Evolutionary conservation across 352 stramenopile species (phyloP), one percentile per base, ranked within the genome.

Genomic region (Phytopythium kandeliae): DNA sequence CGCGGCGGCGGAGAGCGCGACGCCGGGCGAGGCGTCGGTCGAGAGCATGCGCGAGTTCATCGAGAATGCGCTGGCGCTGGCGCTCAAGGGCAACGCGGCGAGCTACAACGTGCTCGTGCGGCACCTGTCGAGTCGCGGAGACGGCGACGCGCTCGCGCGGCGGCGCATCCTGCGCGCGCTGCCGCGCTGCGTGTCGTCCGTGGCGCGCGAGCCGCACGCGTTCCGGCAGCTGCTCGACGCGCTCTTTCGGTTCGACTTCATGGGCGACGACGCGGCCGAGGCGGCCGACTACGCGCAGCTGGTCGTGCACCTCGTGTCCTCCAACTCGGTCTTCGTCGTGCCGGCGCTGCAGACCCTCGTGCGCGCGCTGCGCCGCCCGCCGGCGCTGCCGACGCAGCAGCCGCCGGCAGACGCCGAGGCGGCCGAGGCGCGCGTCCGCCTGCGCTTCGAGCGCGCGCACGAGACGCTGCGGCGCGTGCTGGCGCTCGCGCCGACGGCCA

Each of bases 301-400:
- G 43, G 55, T 94, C 38, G 68, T 87, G 22, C 78, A 94, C 38
- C 51, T 94, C 21, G 79, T 94, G 54, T 92, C 80, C 25, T 89
- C 80, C 55, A 89, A 91, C 42, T 89, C 81, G 0, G 73, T 89
- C 5, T 94, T 88, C 57, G 78, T 92, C 41, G 58, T 89, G 28
- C 84, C 84, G 13, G 74, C 79, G 54, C 65, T 94, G 42, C 81
- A 92, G 59, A 92, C 90, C 81, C 78, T 94, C 28, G 67, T 88
- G 54, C 78, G 84, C 10, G 91, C 85, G 41, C 54, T 94, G 43
- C 73, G 71, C 25, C 74, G 69, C 7, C 78, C 74, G 15, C 67
- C 75, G 54, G 56, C 81, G 34, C 55, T 86, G 16, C 66, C 71
- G 36, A 21, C 13, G 2, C 50, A 64, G 35, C 21, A 26, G 12